Base-by-base conservation (phyloP, 1,284 basidiomycete species). In the Cryptococcus neoformans region DNA sequence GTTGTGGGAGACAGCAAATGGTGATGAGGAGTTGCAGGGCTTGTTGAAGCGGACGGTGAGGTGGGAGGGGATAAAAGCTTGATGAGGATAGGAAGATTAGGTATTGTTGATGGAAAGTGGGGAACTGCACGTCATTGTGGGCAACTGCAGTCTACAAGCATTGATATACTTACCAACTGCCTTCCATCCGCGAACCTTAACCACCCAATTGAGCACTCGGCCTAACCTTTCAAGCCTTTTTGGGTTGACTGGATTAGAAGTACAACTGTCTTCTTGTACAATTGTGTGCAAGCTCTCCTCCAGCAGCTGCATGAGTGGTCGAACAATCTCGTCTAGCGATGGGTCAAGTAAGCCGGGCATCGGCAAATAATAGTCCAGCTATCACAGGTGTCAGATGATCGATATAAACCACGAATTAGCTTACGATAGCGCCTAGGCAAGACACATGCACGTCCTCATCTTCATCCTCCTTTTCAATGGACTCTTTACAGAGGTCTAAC, bases 341-440 rank as follows among this genome's bases (percentile, higher is more conserved):
- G 94, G 93, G 73, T 99, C 96, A n/a, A 98, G 83, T 0, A 99
- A 83, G 68, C 94, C 92, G 2, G 93, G 82, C 68, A 95, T 90
- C 58, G 98, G 94, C 71, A 97, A 93, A 70, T 97, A 99, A 71
- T 87, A 84, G 72, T 86, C 84, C 44, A 98, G 83, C 93, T 97
- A 59, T 9, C 17, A 11, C 40, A 46, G 8, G 49, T 12, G 55
- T 46, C 45, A 49, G 12, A 44, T 58, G 35, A 35, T 14, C 10
- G 16, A 10, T 6, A 14, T 6, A 6, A n/a, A 12, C 17, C 6
- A 16, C 2, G 28, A 28, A 28, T 28, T 39, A 28, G 63, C 75
- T 58, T 57, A 79, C 78, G 37, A 78, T 77, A 11, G 54, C 59
- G 9, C 73, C 73, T 46, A 79, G 47, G 52, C 79, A 80, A 52